These are phyloP conservation scores for Didymellaceae sp. DNA, from an alignment of 2,329 filamentous ascomycete species.

Conservation along the genomic window DNA sequence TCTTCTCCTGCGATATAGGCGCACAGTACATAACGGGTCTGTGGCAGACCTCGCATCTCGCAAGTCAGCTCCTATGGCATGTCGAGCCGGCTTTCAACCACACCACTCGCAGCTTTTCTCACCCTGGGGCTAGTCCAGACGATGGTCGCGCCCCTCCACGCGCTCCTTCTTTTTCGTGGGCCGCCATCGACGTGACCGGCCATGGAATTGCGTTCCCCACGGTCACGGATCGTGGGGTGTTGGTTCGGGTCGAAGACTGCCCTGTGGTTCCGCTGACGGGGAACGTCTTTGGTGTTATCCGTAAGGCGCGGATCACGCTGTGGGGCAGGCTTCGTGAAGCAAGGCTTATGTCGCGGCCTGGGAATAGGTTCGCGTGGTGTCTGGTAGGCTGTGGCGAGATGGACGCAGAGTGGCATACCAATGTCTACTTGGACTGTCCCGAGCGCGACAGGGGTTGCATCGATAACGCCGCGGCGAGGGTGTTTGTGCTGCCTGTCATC, in stretches of 20 bases:
- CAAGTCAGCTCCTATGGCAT: not conserved
- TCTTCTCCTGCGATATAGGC: not conserved
- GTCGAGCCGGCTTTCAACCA: not conserved
- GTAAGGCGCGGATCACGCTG: not conserved
- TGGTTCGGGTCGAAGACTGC: not conserved
- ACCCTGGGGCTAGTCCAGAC: not conserved
- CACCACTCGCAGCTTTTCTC: not conserved
- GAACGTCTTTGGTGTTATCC: not conserved
- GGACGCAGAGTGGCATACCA: conserved; percentile 11
- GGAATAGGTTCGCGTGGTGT: not conserved
- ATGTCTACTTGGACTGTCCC: conserved; percentile 20
- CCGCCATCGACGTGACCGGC: conserved; percentile 17
- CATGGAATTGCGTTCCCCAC: conserved; percentile 22
- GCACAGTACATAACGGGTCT: not conserved
- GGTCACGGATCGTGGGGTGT: not conserved
- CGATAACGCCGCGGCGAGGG: not conserved
- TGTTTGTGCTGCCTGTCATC: conserved; percentile 9
- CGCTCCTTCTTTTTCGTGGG: conserved; percentile 28
- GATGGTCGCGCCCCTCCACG: conserved; percentile 15
- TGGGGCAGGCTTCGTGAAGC: not conserved
- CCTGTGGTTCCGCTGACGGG: not conserved
- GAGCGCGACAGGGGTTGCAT: conserved; percentile 11
- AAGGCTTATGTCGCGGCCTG: not conserved
- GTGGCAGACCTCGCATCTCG: not conserved
- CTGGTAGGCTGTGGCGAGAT: conserved; percentile 4